Conservation (phyloP, 345 rosid genomes). For the Eucalyptus marginata region DNA sequence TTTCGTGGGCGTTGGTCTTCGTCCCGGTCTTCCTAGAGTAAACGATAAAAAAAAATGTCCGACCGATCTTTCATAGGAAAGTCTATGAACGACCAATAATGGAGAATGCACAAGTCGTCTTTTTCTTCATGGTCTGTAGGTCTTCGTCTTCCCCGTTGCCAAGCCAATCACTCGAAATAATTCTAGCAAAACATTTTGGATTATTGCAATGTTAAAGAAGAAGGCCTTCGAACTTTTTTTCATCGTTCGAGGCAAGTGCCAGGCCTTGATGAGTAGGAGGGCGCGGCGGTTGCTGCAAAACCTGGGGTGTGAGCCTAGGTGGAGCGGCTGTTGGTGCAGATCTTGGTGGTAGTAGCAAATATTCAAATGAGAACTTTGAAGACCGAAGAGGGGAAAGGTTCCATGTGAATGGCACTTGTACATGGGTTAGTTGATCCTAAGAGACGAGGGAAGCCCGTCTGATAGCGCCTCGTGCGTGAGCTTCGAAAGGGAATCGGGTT, state of each 20-base stretch:
- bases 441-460: no score
- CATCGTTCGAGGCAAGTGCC: neutral
- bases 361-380: no score
- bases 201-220: neutral
- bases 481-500: no score
- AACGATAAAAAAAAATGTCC: neutral
- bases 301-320: no score
- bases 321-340: no score
- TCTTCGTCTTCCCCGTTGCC: neutral
- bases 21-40: neutral
- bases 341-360: no score
- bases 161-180: neutral
- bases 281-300: no score
- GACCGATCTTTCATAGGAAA: neutral
- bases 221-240: neutral
- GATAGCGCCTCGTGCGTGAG: no score
- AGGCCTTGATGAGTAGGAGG: no score
- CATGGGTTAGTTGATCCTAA: no score
- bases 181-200: neutral
- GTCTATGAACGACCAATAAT: neutral
- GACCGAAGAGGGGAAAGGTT: no score
- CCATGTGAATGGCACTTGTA: no score
- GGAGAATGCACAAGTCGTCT: neutral
- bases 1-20: neutral
- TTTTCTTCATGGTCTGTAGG: neutral